phyloP scores from a whole-genome alignment of 352 stramenopile species.

The Phytopythium ostracodes region DNA sequence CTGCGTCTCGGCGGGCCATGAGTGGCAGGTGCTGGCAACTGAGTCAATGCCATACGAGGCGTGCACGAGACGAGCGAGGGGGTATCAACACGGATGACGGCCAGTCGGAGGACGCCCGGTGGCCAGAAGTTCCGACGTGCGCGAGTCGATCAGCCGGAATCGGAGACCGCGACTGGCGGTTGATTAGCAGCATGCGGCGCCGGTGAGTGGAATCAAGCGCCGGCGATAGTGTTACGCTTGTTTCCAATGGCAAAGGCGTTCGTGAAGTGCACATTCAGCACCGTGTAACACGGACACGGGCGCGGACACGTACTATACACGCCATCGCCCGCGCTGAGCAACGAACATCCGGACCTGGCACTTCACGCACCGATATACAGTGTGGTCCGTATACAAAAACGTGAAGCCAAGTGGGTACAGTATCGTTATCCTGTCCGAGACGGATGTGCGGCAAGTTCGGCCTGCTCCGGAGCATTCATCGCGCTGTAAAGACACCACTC shows the following conservation, averaged over 20 bases:
- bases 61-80: background rate
- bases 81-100: slow-evolving; percentile 1
- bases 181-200: background rate
- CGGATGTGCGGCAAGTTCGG: too few relatives aligned
- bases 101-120: background rate
- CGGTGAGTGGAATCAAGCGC: background rate
- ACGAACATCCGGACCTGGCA: background rate
- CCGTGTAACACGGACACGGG: background rate
- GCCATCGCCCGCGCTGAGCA: background rate
- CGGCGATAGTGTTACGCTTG: background rate
- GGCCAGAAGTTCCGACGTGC: background rate
- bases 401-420: background rate
- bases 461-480: too few relatives aligned
- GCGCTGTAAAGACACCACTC: too few relatives aligned
- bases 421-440: background rate
- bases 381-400: background rate
- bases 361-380: background rate
- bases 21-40: background rate
- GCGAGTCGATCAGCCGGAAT: slow-evolving; percentile 1
- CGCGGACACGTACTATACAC: background rate
- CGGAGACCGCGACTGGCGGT: background rate
- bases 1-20: background rate
- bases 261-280: background rate
- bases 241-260: background rate
- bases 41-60: background rate